Percentiles rank a stretch among this genome's conserved stretches.
These are phyloP conservation scores for Kluyveromyces siamensis DNA, from an alignment of 805 yeast genomes.

Conservation along the genomic window DNA sequence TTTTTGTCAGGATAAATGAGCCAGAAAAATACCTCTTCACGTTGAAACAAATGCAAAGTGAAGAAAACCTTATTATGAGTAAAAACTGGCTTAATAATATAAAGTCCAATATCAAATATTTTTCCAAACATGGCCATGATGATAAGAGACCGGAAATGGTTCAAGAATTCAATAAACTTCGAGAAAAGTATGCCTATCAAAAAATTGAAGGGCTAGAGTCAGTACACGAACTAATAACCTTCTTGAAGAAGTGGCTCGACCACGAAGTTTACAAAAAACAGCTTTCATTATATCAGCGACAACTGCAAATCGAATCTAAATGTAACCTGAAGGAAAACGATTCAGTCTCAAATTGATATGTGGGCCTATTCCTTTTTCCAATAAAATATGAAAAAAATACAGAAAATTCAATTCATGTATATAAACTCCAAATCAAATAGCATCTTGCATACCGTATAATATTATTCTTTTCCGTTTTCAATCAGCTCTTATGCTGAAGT, in stretches of 20 bases:
- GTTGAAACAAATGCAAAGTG: neutral
- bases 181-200: constrained; percentile 10
- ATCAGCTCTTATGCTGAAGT: no score
- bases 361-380: neutral
- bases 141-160: constrained; percentile 6
- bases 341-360: neutral
- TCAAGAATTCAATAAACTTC: constrained; percentile 10
- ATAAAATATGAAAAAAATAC: neutral
- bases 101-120: neutral
- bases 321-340: neutral
- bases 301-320: neutral
- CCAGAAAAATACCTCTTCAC: constrained; percentile 1
- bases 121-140: neutral
- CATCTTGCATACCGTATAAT: neutral
- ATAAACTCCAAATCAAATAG: neutral
- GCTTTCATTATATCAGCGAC: neutral
- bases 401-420: neutral
- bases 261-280: constrained; percentile 6
- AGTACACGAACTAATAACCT: constrained; percentile 8
- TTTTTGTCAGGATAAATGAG: constrained; percentile 1
- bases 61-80: neutral
- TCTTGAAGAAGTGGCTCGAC: constrained; percentile 16
- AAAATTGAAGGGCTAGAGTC: constrained; percentile 20
- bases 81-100: neutral
- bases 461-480: neutral